Evolutionary conservation across 805 yeast genomes (phyloP), one percentile per base, ranked within the genome.

Genomic region (Myxozyma neglecta): DNA sequence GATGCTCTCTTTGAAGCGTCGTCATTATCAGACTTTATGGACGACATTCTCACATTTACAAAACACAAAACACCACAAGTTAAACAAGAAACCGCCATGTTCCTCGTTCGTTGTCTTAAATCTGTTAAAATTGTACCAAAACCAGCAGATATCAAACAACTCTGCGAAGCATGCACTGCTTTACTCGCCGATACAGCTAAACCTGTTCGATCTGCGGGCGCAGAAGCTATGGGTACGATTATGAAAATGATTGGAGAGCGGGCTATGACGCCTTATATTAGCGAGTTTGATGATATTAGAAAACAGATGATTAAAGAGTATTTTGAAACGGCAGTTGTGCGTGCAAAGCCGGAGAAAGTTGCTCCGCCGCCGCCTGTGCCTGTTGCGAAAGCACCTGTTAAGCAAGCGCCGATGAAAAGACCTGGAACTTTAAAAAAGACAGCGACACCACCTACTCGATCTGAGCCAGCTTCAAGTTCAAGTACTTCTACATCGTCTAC

Each of bases 171-270:
- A 1, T 81, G 85, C 0, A 77, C 82, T 8, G 89, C 86, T 69
- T 77, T 89, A n/a, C 81, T 90, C 46, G 79, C 83, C 45, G 99
- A 94, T 68, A 85, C 96, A 0, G 89, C 87, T 71, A 96, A 90
- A 52, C 89, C 93, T 0, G 87, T 89, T 1, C 83, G 99, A 71
- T 83, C 85, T 54, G 85, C 86, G 4, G 87, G 93, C 0, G 87
- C 90, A 49, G 89, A 87, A 69, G 79, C 86, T 67, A 81, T 91
- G 42, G 98, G 97, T 6, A 84, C 89, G 0, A 73, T 91, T 53
- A 86, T 89, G 87, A 90, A 88, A 73, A 81, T 90, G n/a, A 80
- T 86, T 13, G 97, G 97, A 0, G 87, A 84, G 69, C 77, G 91
- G 56, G 86, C 83, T 55, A 75, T 90, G 66, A 83, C 77, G 54